Base-by-base conservation (phyloP, 805 yeast species). In the Saccharomyces eubayanus region DNA sequence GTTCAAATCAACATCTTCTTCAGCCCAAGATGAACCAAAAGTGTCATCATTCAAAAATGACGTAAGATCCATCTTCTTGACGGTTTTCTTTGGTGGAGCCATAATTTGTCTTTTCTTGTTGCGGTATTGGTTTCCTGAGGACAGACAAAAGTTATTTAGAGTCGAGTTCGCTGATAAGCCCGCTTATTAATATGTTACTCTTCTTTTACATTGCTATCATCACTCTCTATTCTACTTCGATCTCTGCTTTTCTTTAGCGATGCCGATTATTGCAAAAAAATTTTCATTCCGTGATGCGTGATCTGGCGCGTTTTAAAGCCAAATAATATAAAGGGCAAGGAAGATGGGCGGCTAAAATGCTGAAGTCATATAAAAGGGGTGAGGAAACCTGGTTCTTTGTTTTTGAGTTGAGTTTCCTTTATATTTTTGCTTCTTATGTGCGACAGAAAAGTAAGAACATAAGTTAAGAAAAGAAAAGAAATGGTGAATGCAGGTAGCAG, bases 21-120 rank as follows among this genome's bases (percentile, higher is more conserved):
- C 96, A 49, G 90, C 94, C 96, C 96, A 88, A 31, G 89, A 83
- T 51, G 84, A 81, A 50, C 82, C 83, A 62, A 83, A 79, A 45
- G 85, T 71, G 51, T 83, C 87, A 72, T 87, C 94, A 64, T 83
- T 81, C 68, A 88, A 79, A 78, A 90, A 90, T 72, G 91, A 82
- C 68, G 83, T 84, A 73, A 90, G 80, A 78, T 87, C 92, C 94
- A 89, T 87, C 75, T 84, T 88, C 59, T 78, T 77, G 55, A 75
- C 78, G 67, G 83, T 84, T 71, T 83, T 82, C 68, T 83, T 83
- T 73, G 83, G 83, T 62, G 77, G 77, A 62, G 81, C 81, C 83
- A 76, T 76, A 30, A 62, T 72, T 63, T 31, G 46, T 49, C 12
- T 28, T 31, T 29, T 47, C 20, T 28, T 47, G 5, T 40, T 49